Evolutionary conservation across 2,329 filamentous ascomycete species (phyloP).

Genomic region (Neonectria ditissima): DNA sequence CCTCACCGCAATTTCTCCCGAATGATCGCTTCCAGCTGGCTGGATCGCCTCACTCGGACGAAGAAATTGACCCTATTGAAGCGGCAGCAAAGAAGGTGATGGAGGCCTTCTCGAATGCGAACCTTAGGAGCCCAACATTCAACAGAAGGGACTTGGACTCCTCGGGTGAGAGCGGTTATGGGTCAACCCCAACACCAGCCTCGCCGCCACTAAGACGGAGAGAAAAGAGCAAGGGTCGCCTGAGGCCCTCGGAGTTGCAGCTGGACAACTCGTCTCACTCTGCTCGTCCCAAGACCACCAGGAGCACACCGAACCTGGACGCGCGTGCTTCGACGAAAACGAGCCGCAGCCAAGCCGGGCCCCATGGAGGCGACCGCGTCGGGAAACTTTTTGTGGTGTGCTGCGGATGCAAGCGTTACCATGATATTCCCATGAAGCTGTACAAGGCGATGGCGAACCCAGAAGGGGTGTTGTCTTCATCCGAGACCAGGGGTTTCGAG

Average conservation of each 20-base stretch:
- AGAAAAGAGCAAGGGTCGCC: conserved; percentile 39
- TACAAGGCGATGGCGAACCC: conserved; percentile 74
- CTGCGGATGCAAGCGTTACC: conserved; percentile 72
- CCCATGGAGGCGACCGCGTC: conserved; percentile 55
- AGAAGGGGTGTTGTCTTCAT: conserved; percentile 62
- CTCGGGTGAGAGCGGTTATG: conserved; percentile 34
- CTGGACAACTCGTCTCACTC: conserved; percentile 11
- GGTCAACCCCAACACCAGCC: conserved; percentile 52
- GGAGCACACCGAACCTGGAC: conserved; percentile 28
- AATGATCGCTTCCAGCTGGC: conserved; percentile 38
- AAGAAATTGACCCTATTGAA: conserved; percentile 46
- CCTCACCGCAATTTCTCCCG: conserved; percentile 34
- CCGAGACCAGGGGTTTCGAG: conserved; percentile 63
- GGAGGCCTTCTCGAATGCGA: conserved; percentile 47
- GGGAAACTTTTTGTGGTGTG: conserved; percentile 75
- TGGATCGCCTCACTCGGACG: conserved; percentile 27
- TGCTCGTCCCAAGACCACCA: conserved; percentile 10
- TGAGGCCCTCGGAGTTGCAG: conserved; percentile 28
- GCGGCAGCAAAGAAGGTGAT: conserved; percentile 48
- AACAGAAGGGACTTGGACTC: conserved; percentile 34
- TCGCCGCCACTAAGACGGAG: conserved; percentile 53
- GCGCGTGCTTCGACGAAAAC: conserved; percentile 26
- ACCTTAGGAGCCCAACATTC: conserved; percentile 30
- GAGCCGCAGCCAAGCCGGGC: conserved; percentile 28
- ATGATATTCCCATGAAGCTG: conserved; percentile 73